Base-by-base conservation (phyloP, 331 rosid genomes). In the Pyracantha coccinea region DNA sequence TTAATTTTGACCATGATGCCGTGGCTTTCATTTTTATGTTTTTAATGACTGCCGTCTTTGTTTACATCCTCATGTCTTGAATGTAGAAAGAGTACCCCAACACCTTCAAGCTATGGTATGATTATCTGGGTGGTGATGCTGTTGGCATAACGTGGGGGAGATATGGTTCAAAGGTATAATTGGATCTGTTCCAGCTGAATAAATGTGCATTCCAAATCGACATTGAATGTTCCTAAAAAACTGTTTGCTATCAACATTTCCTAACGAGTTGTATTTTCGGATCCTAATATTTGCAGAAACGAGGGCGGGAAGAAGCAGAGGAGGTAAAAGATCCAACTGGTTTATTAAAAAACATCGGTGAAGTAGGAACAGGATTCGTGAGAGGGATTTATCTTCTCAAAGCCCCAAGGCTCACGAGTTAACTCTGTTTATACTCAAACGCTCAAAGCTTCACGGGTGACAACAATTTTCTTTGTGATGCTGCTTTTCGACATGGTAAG, bases 111-210 rank as follows among this genome's bases (percentile, higher is more conserved):
- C 29, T 92, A 69, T 94, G 99, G 99, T 91, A 90, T 66, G 99
- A 94, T 89, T 87, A 86, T 78, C 80, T 94, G 68, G 99, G 97
- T 74, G 97, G 99, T 17, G 99, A 94, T 70, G 93, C 87, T 29
- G 81, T 94, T 68, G 99, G 99, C 78, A 77, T 94, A 73, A 94
- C 97, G 8, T 94, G 97, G 99, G 84, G 83, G 20, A 73, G 80
- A 23, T 14, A 11, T 76, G 29, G 82, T 81, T 83, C 96, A 19
- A 92, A 94, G 99, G 99, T 94, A 86, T 41, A 35, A 2, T 73
- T 60, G 15, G 44, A 11, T 24, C 24, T 8, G 2, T 7, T 35
- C n/a, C 24, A 20, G 19, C 11, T 33, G 66, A 38, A 38, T 35
- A 28, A 20, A 53, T 53, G 47, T 6, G 27, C 15, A 24, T 68